These are phyloP conservation scores for Macadamia integrifolia DNA, from an alignment of 164 flowering plant genomes.

Conservation along the genomic window DNA sequence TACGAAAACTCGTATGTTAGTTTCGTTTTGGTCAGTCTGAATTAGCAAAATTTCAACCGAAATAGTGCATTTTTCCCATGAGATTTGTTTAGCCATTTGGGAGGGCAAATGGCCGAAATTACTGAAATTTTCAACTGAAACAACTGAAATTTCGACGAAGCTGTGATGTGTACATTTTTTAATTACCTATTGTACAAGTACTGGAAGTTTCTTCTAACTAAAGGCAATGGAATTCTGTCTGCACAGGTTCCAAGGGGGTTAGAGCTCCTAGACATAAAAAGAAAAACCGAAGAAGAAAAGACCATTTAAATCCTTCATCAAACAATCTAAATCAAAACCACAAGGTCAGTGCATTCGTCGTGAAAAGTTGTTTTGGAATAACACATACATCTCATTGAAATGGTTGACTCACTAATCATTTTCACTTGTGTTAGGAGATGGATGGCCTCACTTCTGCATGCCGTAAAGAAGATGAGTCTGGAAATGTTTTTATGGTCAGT, in stretches of 20 bases:
- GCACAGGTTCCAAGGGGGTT: conserved; percentile 52
- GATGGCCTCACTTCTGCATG: conserved; percentile 22
- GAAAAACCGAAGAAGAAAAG: conserved; percentile 77
- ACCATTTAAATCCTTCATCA: conserved; percentile 37
- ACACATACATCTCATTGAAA: neutral
- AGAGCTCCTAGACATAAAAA: conserved; percentile 63
- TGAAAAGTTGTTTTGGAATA: neutral
- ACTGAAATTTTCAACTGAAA: too few species aligned
- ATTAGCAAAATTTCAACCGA: too few species aligned
- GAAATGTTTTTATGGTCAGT: conserved; percentile 18
- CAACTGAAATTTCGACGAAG: too few species aligned
- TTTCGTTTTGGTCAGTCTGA: too few species aligned
- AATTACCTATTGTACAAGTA: too few species aligned
- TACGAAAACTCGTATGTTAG: too few species aligned
- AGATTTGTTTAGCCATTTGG: too few species aligned
- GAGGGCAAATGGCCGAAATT: too few species aligned
- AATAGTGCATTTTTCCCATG: too few species aligned
- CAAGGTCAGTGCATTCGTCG: conserved; percentile 13
- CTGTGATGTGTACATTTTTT: too few species aligned
- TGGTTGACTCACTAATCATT: neutral
- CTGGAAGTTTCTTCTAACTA: neutral
- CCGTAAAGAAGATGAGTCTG: conserved; percentile 16
- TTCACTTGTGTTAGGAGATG: conserved; percentile 30
- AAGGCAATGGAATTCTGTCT: too few species aligned
- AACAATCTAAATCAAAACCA: conserved; percentile 21